Base-by-base conservation (phyloP, 139 green algal genomes). In the Closterium sp. region DNA sequence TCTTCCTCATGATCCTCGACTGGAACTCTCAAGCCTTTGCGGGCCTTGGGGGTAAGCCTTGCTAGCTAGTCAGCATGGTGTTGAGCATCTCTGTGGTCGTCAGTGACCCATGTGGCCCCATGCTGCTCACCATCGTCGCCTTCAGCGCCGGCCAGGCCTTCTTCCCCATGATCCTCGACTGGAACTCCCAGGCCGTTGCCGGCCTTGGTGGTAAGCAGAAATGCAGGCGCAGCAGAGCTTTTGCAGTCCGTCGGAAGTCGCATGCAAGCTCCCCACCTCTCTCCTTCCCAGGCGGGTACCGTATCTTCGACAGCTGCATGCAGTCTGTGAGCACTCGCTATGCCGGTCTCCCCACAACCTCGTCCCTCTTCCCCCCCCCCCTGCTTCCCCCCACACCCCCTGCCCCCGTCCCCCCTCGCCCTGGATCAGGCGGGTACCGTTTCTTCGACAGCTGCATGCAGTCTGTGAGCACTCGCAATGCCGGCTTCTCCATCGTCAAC, bases 111-210 rank as follows among this genome's bases (percentile, higher is more conserved):
- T n/a, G n/a, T n/a, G n/a, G n/a, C n/a, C n/a, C n/a, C n/a, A n/a
- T 66, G 43, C 43, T 66, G 43, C 43, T 66, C 43, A 66, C 43
- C 19, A 69, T 93, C 21, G 34, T 93, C 64, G n/a, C 35, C 8
- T 43, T 93, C 90, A 93, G 90, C 87, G 9, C 87, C 21, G 19
- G 89, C 28, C 33, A 93, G 34, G 32, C 34, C 36, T 92, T 93
- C 35, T 93, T 91, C 34, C 35, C 93, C 90, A 85, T 33, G 30
- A 28, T 93, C 7, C 66, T 93, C 33, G 90, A 93, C 87, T 93
- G 90, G 90, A 92, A 90, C 84, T 69, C 84, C 30, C 25, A 28
- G 25, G 64, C 23, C 34, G 8, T 92, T 30, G 30, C 89, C 3
- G 89, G 89, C 21, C 76, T 90, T 32, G 66, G 9, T 25, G 87